Evolutionary conservation across 768 basidiomycete species (phyloP), one percentile per base, ranked within the genome.

Genomic region (Suillus subaureus): DNA sequence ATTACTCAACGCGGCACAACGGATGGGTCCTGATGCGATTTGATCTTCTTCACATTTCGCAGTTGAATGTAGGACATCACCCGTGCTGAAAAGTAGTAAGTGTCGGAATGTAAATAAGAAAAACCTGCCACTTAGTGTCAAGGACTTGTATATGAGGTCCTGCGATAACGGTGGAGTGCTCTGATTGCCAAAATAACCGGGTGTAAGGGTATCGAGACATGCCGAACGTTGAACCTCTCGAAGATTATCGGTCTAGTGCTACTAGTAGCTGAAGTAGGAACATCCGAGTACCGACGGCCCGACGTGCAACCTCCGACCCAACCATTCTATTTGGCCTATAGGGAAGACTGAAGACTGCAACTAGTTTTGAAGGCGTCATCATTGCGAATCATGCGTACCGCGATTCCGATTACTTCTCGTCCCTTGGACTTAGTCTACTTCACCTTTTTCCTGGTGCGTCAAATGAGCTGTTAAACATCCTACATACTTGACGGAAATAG

Each of bases 361-460:
- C 39, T 23, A 23, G 6, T 31, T 28, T 54, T 54, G 52, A 37
- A n/a, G 47, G 21, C 18, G 45, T n/a, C 16, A 23, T 43, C n/a
- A 6, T 28, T 62, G 21, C 6, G 9, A 61, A 69, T 33, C 35
- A 70, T 73, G 72, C 57, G 63, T 11, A 3, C 65, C 2, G 65
- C 64, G 49, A 75, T 69, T 0, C 80, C 88, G 16, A 77, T 91
- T 40, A 77, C 77, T 4, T 79, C 84, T 35, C 87, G 91, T 65
- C 89, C 88, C 15, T 67, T 87, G 47, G 91, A 92, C 73, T 69
- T 90, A 3, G 35, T 92, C 3, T 94, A 93, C 73, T 90, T 92
- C 66, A 60, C 71, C 0, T 94, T 91, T 79, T 93, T 92, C 68
- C 70, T 88, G 64, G 91, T 88, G 67, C 66, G 85, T 72, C 7